Percentiles rank a stretch among this genome's conserved stretches.
phyloP scores from a whole-genome alignment of 2,329 filamentous ascomycete species.

The Talaromyces sp. region DNA sequence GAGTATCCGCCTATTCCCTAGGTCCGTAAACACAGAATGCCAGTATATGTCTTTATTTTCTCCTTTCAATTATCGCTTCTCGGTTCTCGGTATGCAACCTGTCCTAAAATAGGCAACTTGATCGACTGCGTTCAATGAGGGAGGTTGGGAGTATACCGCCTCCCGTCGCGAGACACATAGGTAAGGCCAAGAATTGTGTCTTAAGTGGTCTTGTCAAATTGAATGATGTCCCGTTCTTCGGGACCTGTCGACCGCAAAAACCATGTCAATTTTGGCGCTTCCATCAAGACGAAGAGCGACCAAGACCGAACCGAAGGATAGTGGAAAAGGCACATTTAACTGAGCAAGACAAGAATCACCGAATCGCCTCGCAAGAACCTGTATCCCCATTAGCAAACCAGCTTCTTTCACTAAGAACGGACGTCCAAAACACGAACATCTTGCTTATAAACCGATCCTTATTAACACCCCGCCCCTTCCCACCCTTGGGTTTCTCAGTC shows the following conservation, averaged over 20 bases:
- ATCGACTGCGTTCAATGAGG: not conserved
- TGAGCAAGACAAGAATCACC: conserved; percentile 81
- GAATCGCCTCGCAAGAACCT: conserved; percentile 86
- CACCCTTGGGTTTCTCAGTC: conserved; percentile 87
- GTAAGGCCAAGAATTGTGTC: not conserved
- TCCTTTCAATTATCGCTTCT: not conserved
- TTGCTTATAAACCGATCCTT: conserved; percentile 99
- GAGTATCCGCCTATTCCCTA: conserved; percentile 8
- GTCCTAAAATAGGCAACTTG: not conserved
- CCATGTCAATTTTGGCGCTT: not conserved
- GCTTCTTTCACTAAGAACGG: not conserved
- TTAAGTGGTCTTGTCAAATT: not conserved
- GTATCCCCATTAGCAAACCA: conserved; percentile 5
- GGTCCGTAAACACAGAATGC: conserved; percentile 3
- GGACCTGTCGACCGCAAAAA: not conserved
- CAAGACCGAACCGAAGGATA: conserved; percentile 10
- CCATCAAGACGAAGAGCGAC: not conserved
- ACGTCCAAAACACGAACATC: conserved; percentile 61
- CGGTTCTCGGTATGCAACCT: not conserved
- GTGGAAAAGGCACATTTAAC: conserved; percentile 50
- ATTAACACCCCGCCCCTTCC: conserved; percentile 92
- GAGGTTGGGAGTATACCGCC: not conserved
- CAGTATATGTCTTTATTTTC: not conserved
- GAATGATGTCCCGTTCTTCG: not conserved
- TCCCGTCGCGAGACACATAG: not conserved